Conservation (phyloP, 176 grass and related monocot genomes). For the Aegilops bicornis region DNA sequence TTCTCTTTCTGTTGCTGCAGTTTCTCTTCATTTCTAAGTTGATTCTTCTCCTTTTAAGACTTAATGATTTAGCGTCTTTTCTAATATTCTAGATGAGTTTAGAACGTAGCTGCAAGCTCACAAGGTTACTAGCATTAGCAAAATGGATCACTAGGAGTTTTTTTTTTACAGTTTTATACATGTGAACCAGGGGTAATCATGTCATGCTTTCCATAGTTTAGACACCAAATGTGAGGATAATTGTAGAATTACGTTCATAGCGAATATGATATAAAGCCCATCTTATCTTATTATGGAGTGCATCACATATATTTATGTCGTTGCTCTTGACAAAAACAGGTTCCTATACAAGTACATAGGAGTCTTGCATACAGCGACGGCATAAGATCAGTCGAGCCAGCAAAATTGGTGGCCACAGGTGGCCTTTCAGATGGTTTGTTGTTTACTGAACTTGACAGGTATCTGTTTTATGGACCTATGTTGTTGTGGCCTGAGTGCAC, state of each 20-base stretch:
- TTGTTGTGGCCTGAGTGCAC: neutral
- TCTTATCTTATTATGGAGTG: neutral
- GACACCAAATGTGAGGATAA: neutral
- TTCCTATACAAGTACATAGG: constrained; percentile 87
- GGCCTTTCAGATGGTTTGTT: constrained; percentile 59
- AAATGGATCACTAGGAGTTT: neutral
- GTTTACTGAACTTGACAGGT: constrained; percentile 92
- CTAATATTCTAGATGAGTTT: neutral
- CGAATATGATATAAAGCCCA: neutral
- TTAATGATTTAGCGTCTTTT: neutral
- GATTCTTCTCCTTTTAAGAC: neutral
- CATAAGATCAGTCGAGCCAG: constrained; percentile 71
- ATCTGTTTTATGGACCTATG: constrained; percentile 20
- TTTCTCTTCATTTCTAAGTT: neutral
- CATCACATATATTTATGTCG: constrained; percentile 15
- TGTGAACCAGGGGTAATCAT: neutral
- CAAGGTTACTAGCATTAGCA: neutral
- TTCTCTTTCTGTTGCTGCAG: neutral
- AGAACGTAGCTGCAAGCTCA: neutral
- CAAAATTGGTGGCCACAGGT: constrained; percentile 41
- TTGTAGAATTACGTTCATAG: neutral
- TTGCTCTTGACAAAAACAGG: constrained; percentile 37
- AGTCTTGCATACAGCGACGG: constrained; percentile 84
- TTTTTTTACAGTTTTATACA: neutral
- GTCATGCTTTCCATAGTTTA: neutral